Base-by-base conservation (phyloP, 2,329 filamentous ascomycete genomes). In the Trichoderma aggressivum region DNA sequence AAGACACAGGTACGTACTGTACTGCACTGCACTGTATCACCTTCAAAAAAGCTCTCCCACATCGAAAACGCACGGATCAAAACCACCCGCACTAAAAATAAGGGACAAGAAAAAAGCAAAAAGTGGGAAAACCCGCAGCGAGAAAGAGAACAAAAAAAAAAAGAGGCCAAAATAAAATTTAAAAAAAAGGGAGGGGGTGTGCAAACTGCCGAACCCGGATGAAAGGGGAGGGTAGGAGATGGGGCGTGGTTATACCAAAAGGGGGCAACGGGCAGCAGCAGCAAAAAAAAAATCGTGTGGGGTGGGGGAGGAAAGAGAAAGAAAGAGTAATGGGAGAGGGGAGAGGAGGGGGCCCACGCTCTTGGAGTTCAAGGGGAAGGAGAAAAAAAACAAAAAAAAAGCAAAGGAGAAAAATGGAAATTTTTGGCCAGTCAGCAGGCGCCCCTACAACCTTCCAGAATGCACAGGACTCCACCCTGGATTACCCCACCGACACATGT, bases 401-500 rank as follows among this genome's bases (percentile, higher is more conserved):
- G 24, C 43, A 32, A 64, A 24, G 34, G 56, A 53, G 55, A 47
- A 43, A 64, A 70, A 50, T 63, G 56, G 30, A 58, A 47, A 43
- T 26, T 60, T 70, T 24, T 53, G 68, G 58, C 75, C 75, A 76
- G 75, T 77, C 66, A 74, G n/a, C 12, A 24, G 28, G 7, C 34
- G 32, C 34, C 28, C 50, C 36, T 59, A 21, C 50, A 43, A 63
- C 66, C 53, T 53, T 65, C 72, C 72, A 75, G 74, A 73, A 74
- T 75, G 77, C 77, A 77, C 76, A 69, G 74, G 67, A 69, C 8
- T 72, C 70, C 36, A 47, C 26, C 24, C 36, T 6, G 14, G 14
- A 11, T 6, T 32, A 65, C 62, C 14, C 39, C 39, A 50, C 62
- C 73, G 74, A 77, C 77, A 79, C 77, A 79, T 79, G 77, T 78